phyloP scores from a whole-genome alignment of 192 early-diverging fungal species.

The Coemansia sp. region DNA sequence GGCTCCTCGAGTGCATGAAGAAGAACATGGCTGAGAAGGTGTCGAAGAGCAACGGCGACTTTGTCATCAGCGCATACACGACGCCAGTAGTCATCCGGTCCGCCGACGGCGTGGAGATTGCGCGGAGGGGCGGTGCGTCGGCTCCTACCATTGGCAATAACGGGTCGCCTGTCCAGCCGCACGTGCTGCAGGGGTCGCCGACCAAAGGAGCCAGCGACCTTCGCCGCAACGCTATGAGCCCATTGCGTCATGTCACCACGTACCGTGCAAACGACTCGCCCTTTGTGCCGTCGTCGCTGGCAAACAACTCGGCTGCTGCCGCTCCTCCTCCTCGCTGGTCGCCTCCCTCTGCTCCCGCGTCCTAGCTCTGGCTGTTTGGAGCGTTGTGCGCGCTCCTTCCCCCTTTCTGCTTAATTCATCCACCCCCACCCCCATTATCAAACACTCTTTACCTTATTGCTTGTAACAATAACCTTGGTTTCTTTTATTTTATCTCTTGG shows the following conservation, averaged over 20 bases:
- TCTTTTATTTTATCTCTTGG: neutral
- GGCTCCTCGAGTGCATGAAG: constrained; percentile 44
- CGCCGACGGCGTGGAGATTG: constrained; percentile 48
- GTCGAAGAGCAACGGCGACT: constrained; percentile 40
- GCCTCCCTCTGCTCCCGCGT: constrained; percentile 15
- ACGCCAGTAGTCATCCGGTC: constrained; percentile 54
- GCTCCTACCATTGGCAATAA: neutral
- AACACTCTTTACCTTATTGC: constrained; percentile 16
- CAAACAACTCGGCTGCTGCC: neutral
- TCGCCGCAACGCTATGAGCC: constrained; percentile 41
- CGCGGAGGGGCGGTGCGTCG: constrained; percentile 33
- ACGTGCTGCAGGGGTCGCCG: constrained; percentile 42
- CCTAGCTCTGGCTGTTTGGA: neutral
- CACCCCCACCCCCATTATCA: neutral
- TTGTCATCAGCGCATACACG: constrained; percentile 53
- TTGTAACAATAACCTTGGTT: constrained; percentile 25
- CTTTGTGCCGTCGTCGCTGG: constrained; percentile 5
- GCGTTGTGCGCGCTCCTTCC: too few relatives aligned
- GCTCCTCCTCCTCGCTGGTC: constrained; percentile 25
- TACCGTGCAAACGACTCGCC: neutral
- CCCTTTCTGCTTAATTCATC: neutral
- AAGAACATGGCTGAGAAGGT: constrained; percentile 45
- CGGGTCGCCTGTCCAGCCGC: neutral
- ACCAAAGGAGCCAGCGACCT: constrained; percentile 34
- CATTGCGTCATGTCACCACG: constrained; percentile 30